phyloP scores from a whole-genome alignment of 2,329 filamentous ascomycete species.

The Tolypocladium ovalisporum region DNA sequence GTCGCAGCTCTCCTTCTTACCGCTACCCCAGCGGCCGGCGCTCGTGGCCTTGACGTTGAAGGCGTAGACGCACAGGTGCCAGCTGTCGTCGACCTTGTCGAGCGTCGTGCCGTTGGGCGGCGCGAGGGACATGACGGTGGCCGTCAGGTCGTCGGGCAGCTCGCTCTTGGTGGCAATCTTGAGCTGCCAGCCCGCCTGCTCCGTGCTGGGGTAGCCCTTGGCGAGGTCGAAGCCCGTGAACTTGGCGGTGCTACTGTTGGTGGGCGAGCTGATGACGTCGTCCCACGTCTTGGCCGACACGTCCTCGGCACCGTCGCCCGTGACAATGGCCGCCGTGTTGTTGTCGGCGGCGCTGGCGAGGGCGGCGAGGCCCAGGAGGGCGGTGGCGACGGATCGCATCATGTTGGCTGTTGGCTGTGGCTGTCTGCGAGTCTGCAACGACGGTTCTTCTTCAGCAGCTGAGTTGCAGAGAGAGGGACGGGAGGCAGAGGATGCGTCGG shows the following conservation, averaged over 20 bases:
- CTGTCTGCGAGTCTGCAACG: not conserved
- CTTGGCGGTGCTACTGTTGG: not conserved
- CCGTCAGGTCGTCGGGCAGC: not conserved
- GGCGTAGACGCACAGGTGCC: conserved; percentile 5
- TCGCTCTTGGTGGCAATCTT: not conserved
- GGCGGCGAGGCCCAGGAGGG: conserved; percentile 1
- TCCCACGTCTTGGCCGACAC: conserved; percentile 2
- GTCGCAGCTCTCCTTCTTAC: conserved; percentile 2
- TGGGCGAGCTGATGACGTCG: not conserved
- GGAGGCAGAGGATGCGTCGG: not conserved
- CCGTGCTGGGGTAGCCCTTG: conserved; percentile 1
- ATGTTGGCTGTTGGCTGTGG: not conserved
- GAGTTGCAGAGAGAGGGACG: not conserved
- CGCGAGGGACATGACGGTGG: conserved; percentile 2
- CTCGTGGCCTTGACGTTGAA: conserved; percentile 1
- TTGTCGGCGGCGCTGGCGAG: conserved; percentile 1
- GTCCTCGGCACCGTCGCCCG: conserved; percentile 1
- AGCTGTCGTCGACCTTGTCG: conserved; percentile 4
- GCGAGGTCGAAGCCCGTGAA: conserved; percentile 5
- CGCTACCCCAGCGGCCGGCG: not conserved
- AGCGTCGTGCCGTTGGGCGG: not conserved
- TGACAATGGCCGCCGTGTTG: not conserved
- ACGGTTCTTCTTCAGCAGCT: not conserved
- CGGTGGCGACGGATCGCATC: conserved; percentile 1
- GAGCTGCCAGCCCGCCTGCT: conserved; percentile 4